Conservation (phyloP, 2,329 filamentous ascomycete species). For the Xylaria sp. region DNA sequence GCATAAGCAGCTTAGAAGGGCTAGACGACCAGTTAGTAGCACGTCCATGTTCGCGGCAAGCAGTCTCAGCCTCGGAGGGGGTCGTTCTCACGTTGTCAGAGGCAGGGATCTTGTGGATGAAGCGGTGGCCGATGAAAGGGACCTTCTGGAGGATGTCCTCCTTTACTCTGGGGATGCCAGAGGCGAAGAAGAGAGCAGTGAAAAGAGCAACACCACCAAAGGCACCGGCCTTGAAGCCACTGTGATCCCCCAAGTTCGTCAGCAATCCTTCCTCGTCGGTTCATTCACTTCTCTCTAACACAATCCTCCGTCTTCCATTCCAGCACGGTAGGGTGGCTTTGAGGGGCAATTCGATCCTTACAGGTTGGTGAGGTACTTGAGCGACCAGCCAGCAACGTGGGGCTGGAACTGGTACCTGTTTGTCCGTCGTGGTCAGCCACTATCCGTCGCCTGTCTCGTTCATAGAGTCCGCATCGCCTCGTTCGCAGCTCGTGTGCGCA, state of each 20-base stretch:
- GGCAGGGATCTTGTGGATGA: conserved; percentile 49
- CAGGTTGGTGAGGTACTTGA: conserved; percentile 44
- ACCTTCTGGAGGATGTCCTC: conserved; percentile 57
- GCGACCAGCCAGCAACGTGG: conserved; percentile 49
- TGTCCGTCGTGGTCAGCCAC: conserved; percentile 15
- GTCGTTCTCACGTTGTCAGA: conserved; percentile 55
- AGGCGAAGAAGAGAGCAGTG: conserved; percentile 55
- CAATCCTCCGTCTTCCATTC: neutral
- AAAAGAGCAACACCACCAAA: conserved; percentile 55
- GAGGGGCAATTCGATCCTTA: conserved; percentile 38
- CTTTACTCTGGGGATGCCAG: conserved; percentile 57
- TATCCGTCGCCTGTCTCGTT: neutral
- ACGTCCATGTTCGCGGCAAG: neutral
- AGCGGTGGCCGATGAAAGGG: conserved; percentile 48
- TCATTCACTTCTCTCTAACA: too few species aligned
- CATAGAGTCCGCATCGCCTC: neutral
- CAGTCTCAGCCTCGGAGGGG: neutral
- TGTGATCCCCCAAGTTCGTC: conserved; percentile 27
- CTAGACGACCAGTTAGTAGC: conserved; percentile 17
- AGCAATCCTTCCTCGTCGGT: neutral
- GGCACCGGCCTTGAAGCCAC: conserved; percentile 46
- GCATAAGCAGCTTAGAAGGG: conserved; percentile 25
- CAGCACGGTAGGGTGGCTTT: neutral
- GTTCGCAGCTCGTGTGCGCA: neutral
- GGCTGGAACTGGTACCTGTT: conserved; percentile 55